Percentiles rank a stretch among this genome's conserved stretches.
Conservation (phyloP, 176 grass and related monocot genomes). For the Musa itinerans region DNA sequence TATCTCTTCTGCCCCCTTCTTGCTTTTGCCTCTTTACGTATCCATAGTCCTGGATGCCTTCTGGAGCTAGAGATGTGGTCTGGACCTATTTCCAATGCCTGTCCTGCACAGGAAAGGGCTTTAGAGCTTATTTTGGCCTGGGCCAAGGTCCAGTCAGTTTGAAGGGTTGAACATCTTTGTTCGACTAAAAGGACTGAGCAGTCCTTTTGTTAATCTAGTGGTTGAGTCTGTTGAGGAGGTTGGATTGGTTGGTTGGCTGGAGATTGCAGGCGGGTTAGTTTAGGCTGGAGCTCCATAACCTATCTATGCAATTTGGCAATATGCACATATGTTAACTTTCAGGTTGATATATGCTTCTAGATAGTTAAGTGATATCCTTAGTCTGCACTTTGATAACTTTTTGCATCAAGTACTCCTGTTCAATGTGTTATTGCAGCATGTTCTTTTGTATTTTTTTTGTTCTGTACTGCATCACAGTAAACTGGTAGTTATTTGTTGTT, state of each 20-base stretch:
- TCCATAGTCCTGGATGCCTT: too few relatives aligned
- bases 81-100: too few relatives aligned
- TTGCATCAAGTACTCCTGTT: background rate
- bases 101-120: too few relatives aligned
- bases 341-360: background rate
- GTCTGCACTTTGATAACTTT: background rate
- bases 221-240: too few relatives aligned
- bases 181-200: too few relatives aligned
- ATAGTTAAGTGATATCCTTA: background rate
- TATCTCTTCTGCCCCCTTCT: too few relatives aligned
- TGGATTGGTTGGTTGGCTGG: background rate
- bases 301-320: background rate
- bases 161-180: too few relatives aligned
- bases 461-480: conserved; percentile 9
- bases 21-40: too few relatives aligned
- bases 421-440: background rate
- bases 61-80: too few relatives aligned
- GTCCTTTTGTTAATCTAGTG: too few relatives aligned
- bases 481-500: background rate
- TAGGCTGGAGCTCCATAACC: background rate
- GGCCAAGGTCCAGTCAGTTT: too few relatives aligned
- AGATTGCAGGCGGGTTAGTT: background rate
- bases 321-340: background rate
- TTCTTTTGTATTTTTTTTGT: background rate
- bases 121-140: too few relatives aligned